phyloP scores from a whole-genome alignment of 192 early-diverging fungal species.

The Glomus cerebriforme region DNA sequence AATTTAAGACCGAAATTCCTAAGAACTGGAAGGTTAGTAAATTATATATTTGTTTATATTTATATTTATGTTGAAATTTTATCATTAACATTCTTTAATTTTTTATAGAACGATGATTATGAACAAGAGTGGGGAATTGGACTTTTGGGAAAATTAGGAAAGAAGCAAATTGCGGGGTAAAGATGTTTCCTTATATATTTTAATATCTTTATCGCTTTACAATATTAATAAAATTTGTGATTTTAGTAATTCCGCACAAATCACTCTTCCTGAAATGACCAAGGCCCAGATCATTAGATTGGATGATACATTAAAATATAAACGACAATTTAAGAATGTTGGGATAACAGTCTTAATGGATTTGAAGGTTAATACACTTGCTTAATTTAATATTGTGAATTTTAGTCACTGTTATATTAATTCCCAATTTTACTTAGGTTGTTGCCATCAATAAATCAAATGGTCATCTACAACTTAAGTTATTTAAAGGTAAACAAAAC shows the following conservation, averaged over 20 bases:
- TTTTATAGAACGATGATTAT: conserved; percentile 13
- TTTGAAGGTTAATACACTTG: neutral
- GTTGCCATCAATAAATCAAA: neutral
- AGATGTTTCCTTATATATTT: neutral
- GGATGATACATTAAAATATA: conserved; percentile 9
- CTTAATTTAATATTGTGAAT: neutral
- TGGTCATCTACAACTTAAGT: neutral
- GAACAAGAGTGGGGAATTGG: conserved; percentile 10
- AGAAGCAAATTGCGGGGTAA: conserved; percentile 15
- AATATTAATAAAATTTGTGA: neutral
- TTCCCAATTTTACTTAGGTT: neutral
- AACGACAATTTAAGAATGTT: neutral
- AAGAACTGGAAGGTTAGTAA: neutral
- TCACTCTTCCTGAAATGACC: neutral
- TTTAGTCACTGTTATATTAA: neutral
- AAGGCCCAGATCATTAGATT: neutral
- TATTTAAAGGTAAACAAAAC: neutral
- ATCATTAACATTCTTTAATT: neutral
- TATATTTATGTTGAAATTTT: neutral
- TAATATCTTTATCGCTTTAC: neutral
- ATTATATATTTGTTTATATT: neutral
- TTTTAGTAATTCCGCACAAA: conserved; percentile 14
- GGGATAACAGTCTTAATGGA: conserved; percentile 1
- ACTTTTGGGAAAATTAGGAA: neutral
- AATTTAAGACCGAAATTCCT: conserved; percentile 1